phyloP scores from a whole-genome alignment of 345 rosid species.

The Syzygium grande region DNA sequence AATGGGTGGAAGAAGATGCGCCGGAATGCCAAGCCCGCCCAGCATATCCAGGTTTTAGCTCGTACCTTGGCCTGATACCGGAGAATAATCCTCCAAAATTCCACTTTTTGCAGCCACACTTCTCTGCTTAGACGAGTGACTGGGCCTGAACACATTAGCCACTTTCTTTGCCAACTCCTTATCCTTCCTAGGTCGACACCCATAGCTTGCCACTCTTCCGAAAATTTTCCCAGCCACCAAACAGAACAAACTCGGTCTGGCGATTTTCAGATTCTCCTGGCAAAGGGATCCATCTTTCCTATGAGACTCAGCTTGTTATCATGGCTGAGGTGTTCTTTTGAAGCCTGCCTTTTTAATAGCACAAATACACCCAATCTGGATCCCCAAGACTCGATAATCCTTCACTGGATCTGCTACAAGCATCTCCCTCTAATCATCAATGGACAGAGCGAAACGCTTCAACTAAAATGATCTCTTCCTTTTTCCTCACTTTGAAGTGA shows the following conservation, averaged over 20 bases:
- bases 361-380: conserved; percentile 41
- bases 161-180: conserved; percentile 67
- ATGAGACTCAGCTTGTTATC: conserved; percentile 37
- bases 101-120: not conserved
- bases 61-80: conserved; percentile 32
- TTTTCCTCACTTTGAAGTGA: not conserved
- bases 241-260: conserved; percentile 74
- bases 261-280: conserved; percentile 28
- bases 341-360: conserved; percentile 35
- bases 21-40: conserved; percentile 24
- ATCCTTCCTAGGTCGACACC: conserved; percentile 27
- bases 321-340: conserved; percentile 25
- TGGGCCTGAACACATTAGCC: conserved; percentile 38
- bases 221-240: conserved; percentile 31
- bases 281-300: conserved; percentile 52
- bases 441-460: conserved; percentile 55
- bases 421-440: conserved; percentile 59
- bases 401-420: conserved; percentile 51
- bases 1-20: conserved; percentile 50
- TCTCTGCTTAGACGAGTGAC: conserved; percentile 49
- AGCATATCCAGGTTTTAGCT: conserved; percentile 22
- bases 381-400: conserved; percentile 17
- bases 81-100: conserved; percentile 20
- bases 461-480: not conserved
- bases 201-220: conserved; percentile 19